Base-by-base conservation (phyloP, 768 basidiomycete genomes). In the Suillus clintonianus region DNA sequence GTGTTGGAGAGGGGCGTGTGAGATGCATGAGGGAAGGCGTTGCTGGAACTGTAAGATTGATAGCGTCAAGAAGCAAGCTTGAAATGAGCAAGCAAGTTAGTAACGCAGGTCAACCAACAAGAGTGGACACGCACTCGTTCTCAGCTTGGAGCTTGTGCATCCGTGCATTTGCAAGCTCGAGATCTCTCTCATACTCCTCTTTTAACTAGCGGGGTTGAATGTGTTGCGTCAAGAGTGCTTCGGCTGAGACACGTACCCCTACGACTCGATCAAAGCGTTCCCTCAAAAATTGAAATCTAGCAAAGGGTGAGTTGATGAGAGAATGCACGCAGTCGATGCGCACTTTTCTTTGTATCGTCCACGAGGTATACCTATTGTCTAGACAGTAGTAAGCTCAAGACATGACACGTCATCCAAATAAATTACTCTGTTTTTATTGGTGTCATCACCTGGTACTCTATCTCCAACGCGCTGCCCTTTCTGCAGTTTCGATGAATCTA, bases 241-340 rank as follows among this genome's bases (percentile, higher is more conserved):
- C 1, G 55, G 55, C 34, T 48, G 11, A 22, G 17, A 36, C 6
- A 34, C 76, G 45, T 64, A 77, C 75, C 45, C 68, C 55, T n/a
- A 32, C 76, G 60, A 76, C 75, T 50, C 73, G 72, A 53, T 77
- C 75, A 42, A 69, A 76, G 54, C 69, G 74, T 70, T 77, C 76
- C 19, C 73, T 72, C 5, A 76, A 67, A 5, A 60, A 30, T 24
- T 77, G 75, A 41, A 73, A 76, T 60, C 75, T 76, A 24, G 3
- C 24, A 37, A 13, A 9, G 4, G 11, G 32, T 27, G 24, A 43
- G 56, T 4, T 22, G 27, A 17, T 4, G 3, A 2, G 15, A 19
- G n/a, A 2, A 10, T 22, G 15, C 8, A 14, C 24, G 3, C 17
- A 5, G 9, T 22, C 22, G 5, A 57, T 11, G 59, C 72, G 9